Evolutionary conservation across 2,329 filamentous ascomycete genomes (phyloP).

Genomic region (Fusarium tanahbumbuense): DNA sequence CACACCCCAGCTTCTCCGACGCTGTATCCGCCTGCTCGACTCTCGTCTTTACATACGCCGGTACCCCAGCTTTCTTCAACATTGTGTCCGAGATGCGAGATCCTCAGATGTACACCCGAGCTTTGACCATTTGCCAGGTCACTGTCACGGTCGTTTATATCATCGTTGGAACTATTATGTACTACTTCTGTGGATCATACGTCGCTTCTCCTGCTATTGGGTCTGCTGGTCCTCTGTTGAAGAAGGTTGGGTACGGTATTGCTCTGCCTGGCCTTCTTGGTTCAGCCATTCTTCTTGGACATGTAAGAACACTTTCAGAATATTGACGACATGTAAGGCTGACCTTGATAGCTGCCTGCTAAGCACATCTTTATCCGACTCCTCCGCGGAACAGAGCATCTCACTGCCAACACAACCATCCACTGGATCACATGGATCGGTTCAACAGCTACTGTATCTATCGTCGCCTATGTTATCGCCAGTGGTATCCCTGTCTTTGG

Average conservation of each 20-base stretch:
- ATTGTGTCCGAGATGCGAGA: slow-evolving; percentile 51
- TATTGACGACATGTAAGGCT: fast-evolving
- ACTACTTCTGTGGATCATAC: slow-evolving; percentile 59
- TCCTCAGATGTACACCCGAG: slow-evolving; percentile 45
- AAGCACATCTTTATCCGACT: slow-evolving; percentile 33
- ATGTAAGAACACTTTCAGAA: slow-evolving; percentile 23
- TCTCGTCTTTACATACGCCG: slow-evolving; percentile 54
- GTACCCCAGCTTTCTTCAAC: slow-evolving; percentile 51
- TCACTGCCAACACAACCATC: slow-evolving; percentile 42
- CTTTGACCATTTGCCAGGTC: slow-evolving; percentile 44
- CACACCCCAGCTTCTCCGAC: slow-evolving; percentile 48
- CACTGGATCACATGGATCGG: slow-evolving; percentile 50
- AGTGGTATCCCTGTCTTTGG: slow-evolving; percentile 44
- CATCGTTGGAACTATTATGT: slow-evolving; percentile 54
- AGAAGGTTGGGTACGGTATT: slow-evolving; percentile 58
- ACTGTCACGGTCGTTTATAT: slow-evolving; percentile 50
- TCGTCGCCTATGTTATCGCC: slow-evolving; percentile 47
- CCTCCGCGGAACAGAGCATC: slow-evolving; percentile 48
- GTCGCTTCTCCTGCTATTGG: slow-evolving; percentile 61
- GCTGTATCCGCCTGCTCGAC: slow-evolving; percentile 50
- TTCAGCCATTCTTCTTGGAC: slow-evolving; percentile 42
- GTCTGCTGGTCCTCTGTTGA: slow-evolving; percentile 55
- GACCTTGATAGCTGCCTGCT: slow-evolving; percentile 1
- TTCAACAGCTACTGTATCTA: slow-evolving; percentile 41
- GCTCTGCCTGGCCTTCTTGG: slow-evolving; percentile 48